Base-by-base conservation (phyloP, 352 stramenopile species). In the Globisporangium emineosum region DNA sequence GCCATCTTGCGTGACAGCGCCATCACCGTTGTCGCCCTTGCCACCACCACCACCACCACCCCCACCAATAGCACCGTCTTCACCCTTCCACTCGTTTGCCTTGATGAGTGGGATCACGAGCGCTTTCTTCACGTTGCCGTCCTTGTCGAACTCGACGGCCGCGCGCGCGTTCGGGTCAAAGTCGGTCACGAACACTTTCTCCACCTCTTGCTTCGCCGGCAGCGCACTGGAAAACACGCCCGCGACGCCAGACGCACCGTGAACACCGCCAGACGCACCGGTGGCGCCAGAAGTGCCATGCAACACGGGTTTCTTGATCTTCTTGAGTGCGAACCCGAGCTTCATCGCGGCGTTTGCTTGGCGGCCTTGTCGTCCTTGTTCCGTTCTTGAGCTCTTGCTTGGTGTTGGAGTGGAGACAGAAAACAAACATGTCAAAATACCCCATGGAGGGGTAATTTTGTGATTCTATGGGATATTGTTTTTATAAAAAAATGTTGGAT, bases 291-390 rank as follows among this genome's bases (percentile, higher is more conserved):
- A 52, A 6, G 62, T 9, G 15, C 45, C 58, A 37, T 63, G 25
- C 49, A 79, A 59, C 58, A 51, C 66, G 53, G 70, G 69, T 65
- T 78, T 77, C 71, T 83, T 88, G 69, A 76, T 65, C 57, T 88
- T 89, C 81, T 90, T 92, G 76, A 92, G 74, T 66, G 78, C 55
- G 68, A 92, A 92, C 42, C 75, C 74, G 60, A 91, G 71, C 73
- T 88, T 84, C 79, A 91, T 90, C 7, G 50, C 50, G 52, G n/a
- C n/a, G n/a, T n/a, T n/a, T n/a, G n/a, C n/a, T n/a, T n/a, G n/a
- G n/a, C n/a, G n/a, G n/a, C n/a, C n/a, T n/a, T n/a, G n/a, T n/a
- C n/a, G n/a, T n/a, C n/a, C n/a, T n/a, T n/a, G n/a, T n/a, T n/a
- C n/a, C n/a, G n/a, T n/a, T n/a, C n/a, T n/a, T n/a, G n/a, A n/a